Evolutionary conservation across 2,329 filamentous ascomycete species (phyloP).

Genomic region (Colletotrichum chrysophilum): DNA sequence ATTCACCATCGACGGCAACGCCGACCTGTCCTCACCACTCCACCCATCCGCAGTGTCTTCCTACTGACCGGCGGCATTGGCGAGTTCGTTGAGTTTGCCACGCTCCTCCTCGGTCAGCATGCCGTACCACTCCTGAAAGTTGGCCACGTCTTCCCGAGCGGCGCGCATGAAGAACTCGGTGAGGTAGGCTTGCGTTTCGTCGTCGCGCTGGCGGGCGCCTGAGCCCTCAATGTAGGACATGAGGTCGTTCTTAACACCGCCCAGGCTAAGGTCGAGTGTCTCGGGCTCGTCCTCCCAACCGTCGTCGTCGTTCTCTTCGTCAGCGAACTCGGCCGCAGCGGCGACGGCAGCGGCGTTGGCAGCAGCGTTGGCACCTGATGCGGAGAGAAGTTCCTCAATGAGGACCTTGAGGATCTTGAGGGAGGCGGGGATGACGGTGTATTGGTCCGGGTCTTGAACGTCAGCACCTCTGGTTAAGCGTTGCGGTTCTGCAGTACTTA

Average conservation of each 20-base stretch:
- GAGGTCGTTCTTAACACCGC: constrained; percentile 73
- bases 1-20: neutral
- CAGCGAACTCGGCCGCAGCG: constrained; percentile 54
- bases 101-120: constrained; percentile 62
- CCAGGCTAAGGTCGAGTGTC: constrained; percentile 76
- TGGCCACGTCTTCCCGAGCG: constrained; percentile 59
- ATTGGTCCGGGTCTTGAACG: constrained; percentile 79
- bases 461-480: constrained; percentile 28
- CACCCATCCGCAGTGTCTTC: neutral
- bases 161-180: constrained; percentile 77
- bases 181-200: constrained; percentile 88
- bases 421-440: constrained; percentile 83
- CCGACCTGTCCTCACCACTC: neutral
- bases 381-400: constrained; percentile 87
- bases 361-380: constrained; percentile 69
- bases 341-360: constrained; percentile 66
- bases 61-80: constrained; percentile 35
- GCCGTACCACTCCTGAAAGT: constrained; percentile 62
- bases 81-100: constrained; percentile 60
- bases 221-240: constrained; percentile 76
- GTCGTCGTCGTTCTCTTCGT: constrained; percentile 76
- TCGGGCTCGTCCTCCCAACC: constrained; percentile 90
- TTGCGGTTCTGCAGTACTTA: constrained; percentile 41
- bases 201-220: constrained; percentile 73
- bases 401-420: constrained; percentile 97